These are phyloP conservation scores for Closterium sp. DNA, from an alignment of 139 green algal genomes.

Conservation along the genomic window DNA sequence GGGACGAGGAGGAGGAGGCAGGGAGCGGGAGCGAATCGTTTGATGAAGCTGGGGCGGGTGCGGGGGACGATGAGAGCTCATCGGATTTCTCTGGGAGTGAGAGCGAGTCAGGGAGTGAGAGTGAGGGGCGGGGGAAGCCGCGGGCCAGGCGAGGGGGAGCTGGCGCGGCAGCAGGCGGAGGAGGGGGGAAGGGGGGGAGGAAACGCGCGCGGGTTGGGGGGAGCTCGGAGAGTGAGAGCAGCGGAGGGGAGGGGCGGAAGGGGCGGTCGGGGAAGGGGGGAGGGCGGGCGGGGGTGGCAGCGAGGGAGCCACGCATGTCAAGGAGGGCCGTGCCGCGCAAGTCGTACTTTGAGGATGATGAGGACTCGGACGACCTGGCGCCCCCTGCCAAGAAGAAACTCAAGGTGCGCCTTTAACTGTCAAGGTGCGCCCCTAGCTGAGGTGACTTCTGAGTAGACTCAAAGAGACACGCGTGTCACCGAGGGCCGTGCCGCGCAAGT, in stretches of 20 bases:
- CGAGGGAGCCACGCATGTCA: conserved; percentile 27
- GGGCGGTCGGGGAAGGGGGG: not conserved
- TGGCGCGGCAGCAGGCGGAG: not conserved
- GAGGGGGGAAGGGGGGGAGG: not conserved
- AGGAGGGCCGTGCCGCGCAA: conserved; percentile 35
- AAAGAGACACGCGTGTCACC: too few relatives aligned
- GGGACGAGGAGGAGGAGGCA: conserved; percentile 10
- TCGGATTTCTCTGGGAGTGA: not conserved
- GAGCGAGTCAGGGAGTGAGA: not conserved
- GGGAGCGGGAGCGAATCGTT: not conserved
- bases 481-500: too few relatives aligned
- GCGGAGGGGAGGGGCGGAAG: conserved; percentile 14
- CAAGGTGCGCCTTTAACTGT: not conserved
- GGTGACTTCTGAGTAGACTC: too few relatives aligned
- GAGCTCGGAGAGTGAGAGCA: not conserved
- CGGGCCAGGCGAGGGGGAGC: not conserved
- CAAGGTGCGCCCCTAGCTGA: too few relatives aligned
- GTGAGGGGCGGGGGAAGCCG: not conserved
- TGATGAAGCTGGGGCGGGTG: not conserved
- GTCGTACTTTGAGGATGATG: conserved; percentile 45
- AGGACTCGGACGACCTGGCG: conserved; percentile 40
- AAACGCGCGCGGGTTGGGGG: not conserved
- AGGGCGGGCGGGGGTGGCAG: conserved; percentile 1
- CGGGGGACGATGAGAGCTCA: not conserved
- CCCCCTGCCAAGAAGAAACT: conserved; percentile 7